These are phyloP conservation scores for Candolleomyces efflorescens DNA, from an alignment of 768 basidiomycete genomes.

Conservation along the genomic window DNA sequence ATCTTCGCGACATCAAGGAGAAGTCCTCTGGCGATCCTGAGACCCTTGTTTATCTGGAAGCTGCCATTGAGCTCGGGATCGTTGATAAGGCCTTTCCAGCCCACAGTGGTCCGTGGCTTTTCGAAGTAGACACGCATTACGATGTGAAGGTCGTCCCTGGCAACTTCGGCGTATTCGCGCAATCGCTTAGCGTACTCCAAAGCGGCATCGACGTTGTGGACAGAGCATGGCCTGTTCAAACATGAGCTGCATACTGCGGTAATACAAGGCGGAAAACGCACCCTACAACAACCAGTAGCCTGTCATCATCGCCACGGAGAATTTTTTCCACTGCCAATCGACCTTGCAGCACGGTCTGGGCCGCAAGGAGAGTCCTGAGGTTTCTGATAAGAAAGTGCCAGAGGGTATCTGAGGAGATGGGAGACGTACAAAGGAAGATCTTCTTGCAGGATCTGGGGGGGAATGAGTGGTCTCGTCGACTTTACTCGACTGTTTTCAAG, in stretches of 20 bases:
- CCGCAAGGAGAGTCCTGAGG: slow-evolving; percentile 66
- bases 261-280: slow-evolving; percentile 27
- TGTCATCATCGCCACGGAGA: slow-evolving; percentile 84
- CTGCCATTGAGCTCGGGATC: slow-evolving; percentile 91
- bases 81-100: slow-evolving; percentile 99
- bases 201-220: slow-evolving; percentile 85
- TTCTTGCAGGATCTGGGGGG: slow-evolving; percentile 92
- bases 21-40: slow-evolving; percentile 81
- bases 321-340: slow-evolving; percentile 75
- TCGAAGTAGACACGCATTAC: slow-evolving; percentile 99
- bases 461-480: slow-evolving; percentile 83
- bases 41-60: slow-evolving; percentile 96
- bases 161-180: slow-evolving; percentile 71
- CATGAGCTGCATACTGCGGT: not conserved
- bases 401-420: not conserved
- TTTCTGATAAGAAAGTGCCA: not conserved
- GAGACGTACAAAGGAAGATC: slow-evolving; percentile 76
- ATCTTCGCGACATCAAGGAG: slow-evolving; percentile 87
- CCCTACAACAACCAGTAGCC: slow-evolving; percentile 90
- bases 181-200: slow-evolving; percentile 83
- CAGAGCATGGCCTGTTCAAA: slow-evolving; percentile 77
- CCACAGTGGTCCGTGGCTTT: slow-evolving; percentile 92
- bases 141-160: slow-evolving; percentile 85
- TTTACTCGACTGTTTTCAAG: slow-evolving; percentile 88
- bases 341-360: slow-evolving; percentile 87